Evolutionary conservation across 2,329 filamentous ascomycete genomes (phyloP).

Genomic region (Xylariaceae sp.): DNA sequence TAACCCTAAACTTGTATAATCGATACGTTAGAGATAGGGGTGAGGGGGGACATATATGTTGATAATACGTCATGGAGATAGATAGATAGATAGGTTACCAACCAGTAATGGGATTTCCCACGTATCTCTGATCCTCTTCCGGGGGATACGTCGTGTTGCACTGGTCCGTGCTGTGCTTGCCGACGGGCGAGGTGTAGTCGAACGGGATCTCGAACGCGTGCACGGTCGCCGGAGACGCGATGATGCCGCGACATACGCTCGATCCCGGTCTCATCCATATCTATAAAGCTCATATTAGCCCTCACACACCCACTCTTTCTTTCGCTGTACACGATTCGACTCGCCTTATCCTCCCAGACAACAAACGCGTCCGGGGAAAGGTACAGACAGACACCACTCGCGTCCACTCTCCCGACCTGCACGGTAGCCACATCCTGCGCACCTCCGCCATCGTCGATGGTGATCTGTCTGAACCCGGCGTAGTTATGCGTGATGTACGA

Average conservation of each 20-base stretch:
- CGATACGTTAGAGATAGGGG: background rate
- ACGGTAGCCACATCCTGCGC: conserved; percentile 34
- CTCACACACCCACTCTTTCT: background rate
- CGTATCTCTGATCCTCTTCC: conserved; percentile 26
- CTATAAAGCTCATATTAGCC: conserved; percentile 27
- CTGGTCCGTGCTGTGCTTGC: conserved; percentile 35
- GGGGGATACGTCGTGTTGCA: conserved; percentile 44
- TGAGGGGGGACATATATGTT: no score
- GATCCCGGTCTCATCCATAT: conserved; percentile 37
- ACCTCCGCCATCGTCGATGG: conserved; percentile 34
- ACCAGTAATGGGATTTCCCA: conserved; percentile 44
- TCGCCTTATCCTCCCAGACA: conserved; percentile 49
- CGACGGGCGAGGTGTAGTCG: conserved; percentile 21
- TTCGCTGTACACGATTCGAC: conserved; percentile 10
- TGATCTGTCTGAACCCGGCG: conserved; percentile 49
- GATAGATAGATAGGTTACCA: no score
- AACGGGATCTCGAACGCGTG: conserved; percentile 48
- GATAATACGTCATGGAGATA: no score
- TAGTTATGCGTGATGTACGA: conserved; percentile 48
- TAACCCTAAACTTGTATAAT: conserved; percentile 34
- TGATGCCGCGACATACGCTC: conserved; percentile 46
- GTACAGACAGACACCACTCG: conserved; percentile 44
- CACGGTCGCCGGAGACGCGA: conserved; percentile 46
- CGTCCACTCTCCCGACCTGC: conserved; percentile 37
- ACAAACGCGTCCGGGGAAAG: conserved; percentile 49